Evolutionary conservation across 2,329 filamentous ascomycete genomes (phyloP).

Genomic region (Geosmithia putterillii): DNA sequence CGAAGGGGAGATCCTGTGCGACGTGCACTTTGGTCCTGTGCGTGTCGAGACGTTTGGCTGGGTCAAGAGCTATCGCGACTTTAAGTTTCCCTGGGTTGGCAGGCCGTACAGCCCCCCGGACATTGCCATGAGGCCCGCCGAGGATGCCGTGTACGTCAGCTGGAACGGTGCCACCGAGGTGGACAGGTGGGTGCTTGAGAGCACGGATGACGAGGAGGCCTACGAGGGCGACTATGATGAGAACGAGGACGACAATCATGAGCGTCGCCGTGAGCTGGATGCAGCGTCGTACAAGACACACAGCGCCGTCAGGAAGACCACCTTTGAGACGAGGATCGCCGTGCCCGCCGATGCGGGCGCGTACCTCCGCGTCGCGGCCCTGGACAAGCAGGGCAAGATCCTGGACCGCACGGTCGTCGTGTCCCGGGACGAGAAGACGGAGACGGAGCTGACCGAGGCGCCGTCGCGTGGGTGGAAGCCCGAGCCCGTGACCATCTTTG

Average conservation of each 20-base stretch:
- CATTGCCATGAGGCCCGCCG: conserved; percentile 10
- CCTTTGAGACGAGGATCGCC: conserved; percentile 2
- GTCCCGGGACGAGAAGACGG: background rate
- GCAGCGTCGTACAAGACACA: no score
- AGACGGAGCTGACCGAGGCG: background rate
- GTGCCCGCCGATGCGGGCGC: conserved; percentile 21
- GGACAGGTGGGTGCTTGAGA: conserved; percentile 23
- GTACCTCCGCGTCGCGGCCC: conserved; percentile 8
- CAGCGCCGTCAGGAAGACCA: conserved; percentile 6
- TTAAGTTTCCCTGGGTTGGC: conserved; percentile 40
- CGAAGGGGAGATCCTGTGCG: conserved; percentile 38
- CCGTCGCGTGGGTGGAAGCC: background rate
- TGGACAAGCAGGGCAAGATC: conserved; percentile 1
- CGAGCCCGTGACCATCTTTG: conserved; percentile 1
- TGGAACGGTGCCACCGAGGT: conserved; percentile 41
- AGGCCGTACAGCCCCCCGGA: conserved; percentile 19
- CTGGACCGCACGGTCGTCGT: background rate
- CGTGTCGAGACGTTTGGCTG: conserved; percentile 15
- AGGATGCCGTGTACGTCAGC: conserved; percentile 29
- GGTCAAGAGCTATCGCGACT: conserved; percentile 41
- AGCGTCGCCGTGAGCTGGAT: no score
- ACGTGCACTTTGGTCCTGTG: conserved; percentile 30
- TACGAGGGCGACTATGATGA: background rate
- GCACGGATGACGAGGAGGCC: conserved; percentile 7
- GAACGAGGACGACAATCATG: no score